Evolutionary conservation across 2,329 filamentous ascomycete genomes (phyloP), one percentile per base, ranked within the genome.

Genomic region (Chalaropsis ovoidea): DNA sequence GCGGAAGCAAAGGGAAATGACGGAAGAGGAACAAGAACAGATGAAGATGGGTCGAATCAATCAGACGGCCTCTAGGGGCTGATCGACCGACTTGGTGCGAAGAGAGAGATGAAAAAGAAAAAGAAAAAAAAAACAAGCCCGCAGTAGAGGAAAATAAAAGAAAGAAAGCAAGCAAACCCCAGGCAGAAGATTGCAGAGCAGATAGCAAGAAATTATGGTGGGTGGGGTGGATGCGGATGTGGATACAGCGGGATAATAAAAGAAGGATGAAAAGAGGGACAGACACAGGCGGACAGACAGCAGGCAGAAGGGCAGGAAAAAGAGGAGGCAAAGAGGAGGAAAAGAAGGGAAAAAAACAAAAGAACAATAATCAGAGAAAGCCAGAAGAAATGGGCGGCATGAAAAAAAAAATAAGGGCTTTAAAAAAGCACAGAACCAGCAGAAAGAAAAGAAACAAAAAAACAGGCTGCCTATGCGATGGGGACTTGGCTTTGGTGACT

Each of bases 41-140:
- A 49, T 24, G n/a, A 52, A 52, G 35, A 22, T 11, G 19, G 27
- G 49, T 31, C 49, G 22, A 60, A 15, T 27, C 22, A 42, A 17
- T 43, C 24, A 64, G 11, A 43, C 41, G 24, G 63, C 39, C 52
- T 58, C 39, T 45, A 24, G 49, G n/a, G 45, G 17, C n/a, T 64
- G 49, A 60, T 60, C 52, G 42, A 47, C 63, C 49, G 52, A 60
- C 22, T 19, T 39, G 63, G 31, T n/a, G 52, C 39, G 49, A 63
- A 64, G 24, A 64, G 39, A 58, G 43, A 64, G 52, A 13, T 43
- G 42, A 58, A 22, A 56, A 56, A 19, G 22, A n/a, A 62, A 62
- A 31, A 43, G 41, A 45, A 45, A 62, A 27, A 47, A 27, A 62
- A 31, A 27, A 13, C 41, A 35, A 62, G 61, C 61, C 42, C 5